phyloP scores from a whole-genome alignment of 139 green algal species.

The Eudorina sp. region DNA sequence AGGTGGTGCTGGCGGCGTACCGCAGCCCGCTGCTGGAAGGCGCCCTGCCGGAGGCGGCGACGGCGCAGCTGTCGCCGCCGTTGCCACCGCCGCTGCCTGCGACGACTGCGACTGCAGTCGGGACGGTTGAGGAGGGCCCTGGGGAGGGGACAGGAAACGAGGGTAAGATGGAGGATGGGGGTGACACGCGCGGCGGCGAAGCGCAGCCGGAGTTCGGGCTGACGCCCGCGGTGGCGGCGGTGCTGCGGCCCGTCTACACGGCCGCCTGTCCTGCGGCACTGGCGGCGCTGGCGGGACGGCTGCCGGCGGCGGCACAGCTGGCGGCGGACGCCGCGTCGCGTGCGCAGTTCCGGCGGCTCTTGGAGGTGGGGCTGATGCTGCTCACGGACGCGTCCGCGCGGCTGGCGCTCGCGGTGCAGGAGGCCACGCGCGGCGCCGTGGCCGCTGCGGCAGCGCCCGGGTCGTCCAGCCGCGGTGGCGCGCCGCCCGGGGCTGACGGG shows the following conservation, averaged over 20 bases:
- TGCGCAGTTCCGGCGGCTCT: conserved; percentile 52
- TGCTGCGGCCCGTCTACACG: conserved; percentile 59
- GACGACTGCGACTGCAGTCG: too few species aligned
- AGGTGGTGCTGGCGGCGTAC: conserved; percentile 58
- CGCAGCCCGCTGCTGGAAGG: conserved; percentile 59
- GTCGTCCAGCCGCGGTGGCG: too few species aligned
- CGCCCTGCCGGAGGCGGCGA: neutral
- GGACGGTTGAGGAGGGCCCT: neutral
- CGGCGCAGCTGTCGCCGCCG: neutral
- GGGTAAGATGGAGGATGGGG: neutral
- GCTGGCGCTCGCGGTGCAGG: neutral
- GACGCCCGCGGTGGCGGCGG: conserved; percentile 38
- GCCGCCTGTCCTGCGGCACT: conserved; percentile 63
- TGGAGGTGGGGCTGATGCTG: conserved; percentile 65
- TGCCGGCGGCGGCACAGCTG: conserved; percentile 18
- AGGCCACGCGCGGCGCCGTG: conserved; percentile 7
- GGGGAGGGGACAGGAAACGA: neutral
- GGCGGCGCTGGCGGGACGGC: conserved; percentile 47
- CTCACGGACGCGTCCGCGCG: conserved; percentile 45
- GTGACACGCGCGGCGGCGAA: neutral
- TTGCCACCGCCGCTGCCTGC: neutral
- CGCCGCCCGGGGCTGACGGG: too few species aligned
- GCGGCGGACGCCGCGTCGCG: neutral
- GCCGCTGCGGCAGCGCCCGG: neutral
- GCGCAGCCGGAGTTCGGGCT: neutral